A percentile compares a stretch with the other conserved stretches of the same genome.
Conservation (phyloP, 2,329 filamentous ascomycete species). For the Colletotrichum somersetense region DNA sequence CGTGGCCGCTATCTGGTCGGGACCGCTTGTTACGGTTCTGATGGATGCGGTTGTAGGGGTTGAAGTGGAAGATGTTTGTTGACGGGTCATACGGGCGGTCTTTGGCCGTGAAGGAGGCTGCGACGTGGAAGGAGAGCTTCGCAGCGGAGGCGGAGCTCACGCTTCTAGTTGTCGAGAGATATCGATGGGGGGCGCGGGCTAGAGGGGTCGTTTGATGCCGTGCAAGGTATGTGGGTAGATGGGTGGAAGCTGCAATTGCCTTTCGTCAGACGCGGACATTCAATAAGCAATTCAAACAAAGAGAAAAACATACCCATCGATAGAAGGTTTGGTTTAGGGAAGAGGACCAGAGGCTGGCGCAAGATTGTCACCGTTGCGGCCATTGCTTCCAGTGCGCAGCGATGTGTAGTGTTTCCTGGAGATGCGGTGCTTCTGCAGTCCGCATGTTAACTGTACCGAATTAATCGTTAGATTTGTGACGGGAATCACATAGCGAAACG, state of each 20-base stretch:
- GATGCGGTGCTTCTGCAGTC: constrained; percentile 41
- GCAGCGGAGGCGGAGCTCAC: constrained; percentile 24
- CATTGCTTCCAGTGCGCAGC: constrained; percentile 42
- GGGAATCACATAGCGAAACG: constrained; percentile 25
- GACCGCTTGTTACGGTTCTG: constrained; percentile 66
- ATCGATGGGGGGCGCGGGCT: constrained; percentile 9
- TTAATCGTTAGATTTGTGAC: constrained; percentile 3
- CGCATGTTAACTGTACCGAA: constrained; percentile 35
- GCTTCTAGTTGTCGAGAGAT: constrained; percentile 29
- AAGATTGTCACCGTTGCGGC: constrained; percentile 38
- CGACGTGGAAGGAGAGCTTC: constrained; percentile 75
- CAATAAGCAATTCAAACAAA: no score
- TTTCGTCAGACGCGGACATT: not conserved
- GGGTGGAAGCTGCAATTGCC: constrained; percentile 10
- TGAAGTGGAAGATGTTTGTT: constrained; percentile 80
- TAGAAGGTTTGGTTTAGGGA: constrained; percentile 13
- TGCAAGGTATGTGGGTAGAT: not conserved
- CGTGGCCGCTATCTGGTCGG: constrained; percentile 87
- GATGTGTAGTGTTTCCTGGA: constrained; percentile 37
- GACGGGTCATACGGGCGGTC: constrained; percentile 75
- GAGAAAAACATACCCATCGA: constrained; percentile 11
- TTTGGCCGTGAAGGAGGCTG: constrained; percentile 82
- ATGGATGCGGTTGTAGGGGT: constrained; percentile 71
- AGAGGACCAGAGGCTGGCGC: constrained; percentile 38
- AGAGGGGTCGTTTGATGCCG: constrained; percentile 23